phyloP scores from a whole-genome alignment of 2,329 filamentous ascomycete genomes.

The Penicillium palitans region DNA sequence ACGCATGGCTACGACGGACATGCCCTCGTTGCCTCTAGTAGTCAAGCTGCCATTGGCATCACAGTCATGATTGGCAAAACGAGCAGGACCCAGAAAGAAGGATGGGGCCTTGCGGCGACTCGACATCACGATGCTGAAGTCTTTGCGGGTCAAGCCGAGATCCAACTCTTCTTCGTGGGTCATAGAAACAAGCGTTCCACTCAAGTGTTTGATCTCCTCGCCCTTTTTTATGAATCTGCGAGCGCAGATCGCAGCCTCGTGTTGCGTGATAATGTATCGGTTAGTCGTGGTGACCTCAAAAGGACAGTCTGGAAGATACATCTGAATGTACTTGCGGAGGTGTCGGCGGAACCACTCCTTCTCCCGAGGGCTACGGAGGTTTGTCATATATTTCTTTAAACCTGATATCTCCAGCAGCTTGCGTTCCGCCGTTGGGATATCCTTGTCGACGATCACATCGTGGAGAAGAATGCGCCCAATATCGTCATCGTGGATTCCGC shows the following conservation, averaged over 20 bases:
- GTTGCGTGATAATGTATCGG: slow-evolving; percentile 85
- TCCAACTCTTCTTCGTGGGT: slow-evolving; percentile 86
- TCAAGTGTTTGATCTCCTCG: slow-evolving; percentile 86
- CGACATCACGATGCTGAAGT: slow-evolving; percentile 96
- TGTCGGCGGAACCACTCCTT: slow-evolving; percentile 84
- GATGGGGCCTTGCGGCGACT: slow-evolving; percentile 87
- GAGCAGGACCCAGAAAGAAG: slow-evolving; percentile 89
- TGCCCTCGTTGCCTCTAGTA: slow-evolving; percentile 79
- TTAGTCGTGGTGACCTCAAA: slow-evolving; percentile 95
- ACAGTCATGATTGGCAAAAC: slow-evolving; percentile 98
- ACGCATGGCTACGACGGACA: slow-evolving; percentile 82
- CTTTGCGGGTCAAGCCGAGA: slow-evolving; percentile 77
- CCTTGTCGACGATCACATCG: slow-evolving; percentile 72
- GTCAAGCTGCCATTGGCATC: slow-evolving; percentile 85
- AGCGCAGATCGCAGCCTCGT: slow-evolving; percentile 85
- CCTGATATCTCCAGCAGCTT: slow-evolving; percentile 72
- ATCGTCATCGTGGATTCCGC: slow-evolving; percentile 70
- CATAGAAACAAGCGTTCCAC: slow-evolving; percentile 87
- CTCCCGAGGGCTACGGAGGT: slow-evolving; percentile 72
- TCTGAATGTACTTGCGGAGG: slow-evolving; percentile 84
- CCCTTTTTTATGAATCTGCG: slow-evolving; percentile 75
- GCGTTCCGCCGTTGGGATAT: slow-evolving; percentile 68
- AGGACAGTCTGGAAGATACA: slow-evolving; percentile 89
- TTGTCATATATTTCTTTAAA: slow-evolving; percentile 67
- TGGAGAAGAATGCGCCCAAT: slow-evolving; percentile 61